phyloP scores from a whole-genome alignment of 2,329 filamentous ascomycete species.

The Claviceps arundinis region DNA sequence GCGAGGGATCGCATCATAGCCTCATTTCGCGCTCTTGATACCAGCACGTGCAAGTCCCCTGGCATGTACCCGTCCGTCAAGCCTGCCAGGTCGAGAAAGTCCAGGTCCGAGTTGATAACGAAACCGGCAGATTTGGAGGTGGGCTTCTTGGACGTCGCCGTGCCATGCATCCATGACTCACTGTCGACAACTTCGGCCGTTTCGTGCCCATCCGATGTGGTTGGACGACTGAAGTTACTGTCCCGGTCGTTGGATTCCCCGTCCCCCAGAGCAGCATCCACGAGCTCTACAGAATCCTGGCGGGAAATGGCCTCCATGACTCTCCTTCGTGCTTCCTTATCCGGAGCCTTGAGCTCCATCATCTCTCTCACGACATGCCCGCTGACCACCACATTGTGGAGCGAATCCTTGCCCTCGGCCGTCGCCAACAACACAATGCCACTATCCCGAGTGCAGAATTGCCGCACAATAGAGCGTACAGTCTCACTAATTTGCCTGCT shows the following conservation, averaged over 20 bases:
- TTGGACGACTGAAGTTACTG: constrained; percentile 38
- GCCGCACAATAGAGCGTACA: constrained; percentile 66
- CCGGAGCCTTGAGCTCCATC: constrained; percentile 74
- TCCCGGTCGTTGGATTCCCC: constrained; percentile 24
- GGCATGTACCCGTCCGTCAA: constrained; percentile 98
- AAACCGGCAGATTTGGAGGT: constrained; percentile 45
- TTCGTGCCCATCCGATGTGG: constrained; percentile 39
- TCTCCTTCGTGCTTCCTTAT: constrained; percentile 75
- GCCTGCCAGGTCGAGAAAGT: constrained; percentile 85
- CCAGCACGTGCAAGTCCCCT: constrained; percentile 75
- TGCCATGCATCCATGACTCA: constrained; percentile 65
- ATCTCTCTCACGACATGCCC: constrained; percentile 91
- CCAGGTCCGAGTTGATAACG: constrained; percentile 60
- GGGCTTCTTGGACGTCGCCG: constrained; percentile 31
- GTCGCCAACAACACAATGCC: constrained; percentile 81
- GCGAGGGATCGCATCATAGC: constrained; percentile 74
- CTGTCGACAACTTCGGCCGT: constrained; percentile 32
- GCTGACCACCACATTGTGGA: constrained; percentile 82
- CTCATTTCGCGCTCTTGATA: constrained; percentile 80
- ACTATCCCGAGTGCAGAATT: constrained; percentile 69
- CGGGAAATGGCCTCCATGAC: constrained; percentile 70
- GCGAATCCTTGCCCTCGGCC: constrained; percentile 79
- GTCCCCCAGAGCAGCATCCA: background rate
- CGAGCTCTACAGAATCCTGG: constrained; percentile 28
- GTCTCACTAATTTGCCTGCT: constrained; percentile 88